phyloP scores from a whole-genome alignment of 495 filamentous ascomycete species.

The Neurospora cerealis region DNA sequence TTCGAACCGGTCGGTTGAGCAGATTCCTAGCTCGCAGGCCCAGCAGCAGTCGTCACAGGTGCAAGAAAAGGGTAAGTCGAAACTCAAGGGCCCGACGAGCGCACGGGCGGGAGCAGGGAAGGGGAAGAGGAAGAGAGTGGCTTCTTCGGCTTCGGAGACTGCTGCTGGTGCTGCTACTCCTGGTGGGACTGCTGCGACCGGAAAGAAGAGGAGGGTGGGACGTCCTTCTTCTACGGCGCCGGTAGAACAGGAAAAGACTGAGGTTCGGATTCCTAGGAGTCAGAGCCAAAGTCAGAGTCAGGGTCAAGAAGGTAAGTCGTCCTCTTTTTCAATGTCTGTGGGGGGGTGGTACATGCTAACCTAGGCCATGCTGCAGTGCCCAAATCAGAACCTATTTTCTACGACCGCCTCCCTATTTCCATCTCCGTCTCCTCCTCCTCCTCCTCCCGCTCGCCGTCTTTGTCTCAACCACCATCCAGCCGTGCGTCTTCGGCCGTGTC shows the following conservation, averaged over 20 bases:
- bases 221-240: background rate
- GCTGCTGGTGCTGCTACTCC: background rate
- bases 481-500: background rate
- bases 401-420: background rate
- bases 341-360: background rate
- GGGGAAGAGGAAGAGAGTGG: background rate
- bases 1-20: background rate
- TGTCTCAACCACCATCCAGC: background rate
- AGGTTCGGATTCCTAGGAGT: background rate
- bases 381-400: background rate
- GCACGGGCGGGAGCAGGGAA: background rate
- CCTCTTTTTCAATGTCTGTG: background rate
- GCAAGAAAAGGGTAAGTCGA: conserved; percentile 17
- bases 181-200: background rate
- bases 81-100: background rate
- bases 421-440: background rate
- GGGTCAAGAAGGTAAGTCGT: background rate
- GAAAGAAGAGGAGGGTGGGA: background rate
- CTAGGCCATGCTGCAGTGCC: background rate
- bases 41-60: background rate
- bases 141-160: background rate
- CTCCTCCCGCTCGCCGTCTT: background rate
- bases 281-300: background rate
- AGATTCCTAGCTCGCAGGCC: conserved; percentile 11
- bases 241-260: background rate